Base-by-base conservation (phyloP, 2,329 filamentous ascomycete genomes). In the Plectosphaerella cucumerina region DNA sequence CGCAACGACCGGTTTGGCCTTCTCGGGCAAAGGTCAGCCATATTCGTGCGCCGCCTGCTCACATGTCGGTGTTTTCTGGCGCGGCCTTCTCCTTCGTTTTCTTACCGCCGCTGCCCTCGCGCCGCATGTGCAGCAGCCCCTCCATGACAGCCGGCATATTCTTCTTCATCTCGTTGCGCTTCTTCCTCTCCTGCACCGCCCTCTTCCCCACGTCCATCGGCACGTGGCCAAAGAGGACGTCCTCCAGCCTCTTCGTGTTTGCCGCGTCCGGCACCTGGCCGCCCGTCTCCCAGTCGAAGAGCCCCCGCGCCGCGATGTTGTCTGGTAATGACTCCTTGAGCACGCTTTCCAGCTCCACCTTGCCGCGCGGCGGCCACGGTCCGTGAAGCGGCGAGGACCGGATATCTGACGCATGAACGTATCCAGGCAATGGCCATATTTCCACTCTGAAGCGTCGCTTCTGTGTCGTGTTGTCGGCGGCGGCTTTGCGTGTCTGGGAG, bases 241-340 rank as follows among this genome's bases (percentile, higher is more conserved):
- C 55, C 31, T 63, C 61, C 17, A 66, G 48, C 15, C 60, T 59
- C 50, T 54, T 53, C 34, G 47, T 50, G 37, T 45, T 53, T 22
- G 50, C 53, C 17, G 56, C 55, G 41, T 57, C 56, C 23, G 58
- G 53, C 43, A 55, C 49, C 54, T 60, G 58, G 9, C 60, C 60
- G 20, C 60, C 59, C 10, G 58, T 57, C 46, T 66, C 65, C 76
- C 76, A 80, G 55, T 77, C 70, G 21, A 64, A 65, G 31, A 79
- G 61, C 5, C 72, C 75, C 8, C 63, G 62, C 9, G 62, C 59
- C 15, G 64, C 63, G 50, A 74, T 61, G 33, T 60, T 53, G 6
- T 35, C 22, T 1, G 75, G 76, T 21, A 78, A 60, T 2, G 68
- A 66, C 26, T 64, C 63, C 49, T 59, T 60, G 44, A 80, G 62